phyloP scores from a whole-genome alignment of 2,329 filamentous ascomycete species.

The Dactylellina sp. region DNA sequence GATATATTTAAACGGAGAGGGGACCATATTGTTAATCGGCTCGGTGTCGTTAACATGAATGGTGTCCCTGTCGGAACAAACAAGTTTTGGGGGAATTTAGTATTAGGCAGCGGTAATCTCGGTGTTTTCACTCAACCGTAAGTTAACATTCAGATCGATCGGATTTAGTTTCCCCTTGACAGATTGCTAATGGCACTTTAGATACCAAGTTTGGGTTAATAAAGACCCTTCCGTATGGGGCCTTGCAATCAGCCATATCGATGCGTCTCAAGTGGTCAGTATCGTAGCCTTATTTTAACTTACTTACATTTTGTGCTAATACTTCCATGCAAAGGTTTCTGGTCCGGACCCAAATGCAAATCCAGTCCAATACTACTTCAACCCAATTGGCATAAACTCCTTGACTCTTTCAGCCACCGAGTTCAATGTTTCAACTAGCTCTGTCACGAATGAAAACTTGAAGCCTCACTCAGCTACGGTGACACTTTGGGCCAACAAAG shows the following conservation, averaged over 20 bases:
- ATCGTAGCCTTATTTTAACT: not conserved
- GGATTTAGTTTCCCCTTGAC: too few species aligned
- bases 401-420: constrained; percentile 83
- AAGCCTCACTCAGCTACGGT: constrained; percentile 75
- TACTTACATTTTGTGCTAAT: constrained; percentile 6
- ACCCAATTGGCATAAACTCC: constrained; percentile 84
- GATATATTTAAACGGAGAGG: constrained; percentile 66
- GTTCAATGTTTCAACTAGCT: constrained; percentile 71
- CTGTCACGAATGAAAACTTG: constrained; percentile 68
- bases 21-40: constrained; percentile 72
- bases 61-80: constrained; percentile 75
- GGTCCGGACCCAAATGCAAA: constrained; percentile 71
- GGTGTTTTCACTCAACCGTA: constrained; percentile 59
- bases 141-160: constrained; percentile 71
- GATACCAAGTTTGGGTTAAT: constrained; percentile 77
- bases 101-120: constrained; percentile 40
- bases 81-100: constrained; percentile 68
- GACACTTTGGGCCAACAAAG: constrained; percentile 71
- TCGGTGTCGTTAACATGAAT: constrained; percentile 66
- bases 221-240: constrained; percentile 79
- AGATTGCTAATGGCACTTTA: constrained; percentile 74
- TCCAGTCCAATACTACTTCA: constrained; percentile 79
- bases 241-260: constrained; percentile 79
- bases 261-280: constrained; percentile 72
- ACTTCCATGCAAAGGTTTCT: constrained; percentile 63